Percentiles rank a stretch among this genome's conserved stretches.
phyloP scores from a whole-genome alignment of 2,329 filamentous ascomycete species.

The Microcyclospora tardicrescens region DNA sequence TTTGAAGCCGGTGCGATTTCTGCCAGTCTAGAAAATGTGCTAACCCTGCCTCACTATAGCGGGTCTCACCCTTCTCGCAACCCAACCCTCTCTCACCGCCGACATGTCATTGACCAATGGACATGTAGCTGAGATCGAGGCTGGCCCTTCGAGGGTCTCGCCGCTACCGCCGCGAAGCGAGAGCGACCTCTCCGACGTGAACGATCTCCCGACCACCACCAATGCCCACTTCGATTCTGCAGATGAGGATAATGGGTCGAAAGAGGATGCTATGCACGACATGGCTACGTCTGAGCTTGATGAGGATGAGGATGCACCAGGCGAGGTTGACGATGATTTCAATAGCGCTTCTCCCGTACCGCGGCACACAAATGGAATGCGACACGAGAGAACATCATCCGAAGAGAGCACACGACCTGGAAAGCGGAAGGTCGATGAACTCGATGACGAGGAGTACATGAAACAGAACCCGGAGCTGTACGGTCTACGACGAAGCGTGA shows the following conservation, averaged over 20 bases:
- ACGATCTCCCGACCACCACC: constrained; percentile 40
- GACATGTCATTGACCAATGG: constrained; percentile 53
- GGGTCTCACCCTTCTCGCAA: constrained; percentile 50
- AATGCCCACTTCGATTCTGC: constrained; percentile 24
- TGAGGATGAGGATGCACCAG: constrained; percentile 37
- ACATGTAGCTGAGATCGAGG: constrained; percentile 44
- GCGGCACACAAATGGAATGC: constrained; percentile 32
- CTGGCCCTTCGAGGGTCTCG: constrained; percentile 31
- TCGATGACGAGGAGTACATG: constrained; percentile 68
- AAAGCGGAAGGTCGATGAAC: constrained; percentile 51
- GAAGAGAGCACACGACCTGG: constrained; percentile 53
- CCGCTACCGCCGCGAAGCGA: constrained; percentile 48
- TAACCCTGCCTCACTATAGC: constrained; percentile 35
- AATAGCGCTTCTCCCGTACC: constrained; percentile 44
- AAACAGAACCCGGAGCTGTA: constrained; percentile 88
- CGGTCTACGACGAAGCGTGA: constrained; percentile 81
- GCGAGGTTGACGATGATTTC: constrained; percentile 54
- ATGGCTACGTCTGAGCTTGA: constrained; percentile 34
- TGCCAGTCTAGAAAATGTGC: constrained; percentile 21
- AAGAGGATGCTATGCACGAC: constrained; percentile 32
- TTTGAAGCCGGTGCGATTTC: constrained; percentile 20
- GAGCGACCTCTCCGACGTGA: constrained; percentile 63
- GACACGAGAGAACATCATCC: constrained; percentile 54
- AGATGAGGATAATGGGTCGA: constrained; percentile 28
- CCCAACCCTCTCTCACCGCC: constrained; percentile 38